Evolutionary conservation across 2,329 filamentous ascomycete genomes (phyloP).

Genomic region (Celoporthe dispersa): DNA sequence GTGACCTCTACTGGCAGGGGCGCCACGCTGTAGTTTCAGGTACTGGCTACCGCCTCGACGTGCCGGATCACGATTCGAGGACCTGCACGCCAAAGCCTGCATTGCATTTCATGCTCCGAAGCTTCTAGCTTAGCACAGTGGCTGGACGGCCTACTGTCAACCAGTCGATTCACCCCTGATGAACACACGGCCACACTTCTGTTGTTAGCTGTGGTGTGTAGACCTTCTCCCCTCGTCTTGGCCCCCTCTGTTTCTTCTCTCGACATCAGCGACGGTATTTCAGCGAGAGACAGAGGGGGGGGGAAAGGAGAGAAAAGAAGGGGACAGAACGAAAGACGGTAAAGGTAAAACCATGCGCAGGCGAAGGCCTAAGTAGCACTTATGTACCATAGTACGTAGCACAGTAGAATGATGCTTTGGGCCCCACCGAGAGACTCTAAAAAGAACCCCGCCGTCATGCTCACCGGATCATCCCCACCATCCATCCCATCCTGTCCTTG

Average conservation of each 20-base stretch:
- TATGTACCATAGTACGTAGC: too few relatives aligned
- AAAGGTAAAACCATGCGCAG: neutral
- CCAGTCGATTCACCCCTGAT: neutral
- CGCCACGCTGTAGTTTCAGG: neutral
- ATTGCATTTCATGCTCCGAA: neutral
- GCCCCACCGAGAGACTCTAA: slow-evolving; percentile 12
- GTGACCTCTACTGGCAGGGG: slow-evolving; percentile 17
- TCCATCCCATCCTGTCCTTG: neutral
- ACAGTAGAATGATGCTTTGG: slow-evolving; percentile 2
- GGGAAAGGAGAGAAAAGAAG: neutral
- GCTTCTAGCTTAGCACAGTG: neutral
- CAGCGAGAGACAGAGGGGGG: too few relatives aligned
- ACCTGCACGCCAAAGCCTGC: neutral
- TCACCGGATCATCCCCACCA: slow-evolving; percentile 6
- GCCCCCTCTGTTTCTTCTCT: neutral
- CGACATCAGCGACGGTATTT: neutral
- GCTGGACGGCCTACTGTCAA: slow-evolving; percentile 2
- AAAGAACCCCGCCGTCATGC: slow-evolving; percentile 20
- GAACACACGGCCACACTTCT: neutral
- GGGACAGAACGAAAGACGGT: neutral
- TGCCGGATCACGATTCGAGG: slow-evolving; percentile 21
- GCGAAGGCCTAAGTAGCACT: neutral
- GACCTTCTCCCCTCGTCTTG: neutral
- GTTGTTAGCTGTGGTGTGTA: neutral
- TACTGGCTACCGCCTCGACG: slow-evolving; percentile 10